phyloP scores from a whole-genome alignment of 1,284 basidiomycete species.

The Leccinum fallax region DNA sequence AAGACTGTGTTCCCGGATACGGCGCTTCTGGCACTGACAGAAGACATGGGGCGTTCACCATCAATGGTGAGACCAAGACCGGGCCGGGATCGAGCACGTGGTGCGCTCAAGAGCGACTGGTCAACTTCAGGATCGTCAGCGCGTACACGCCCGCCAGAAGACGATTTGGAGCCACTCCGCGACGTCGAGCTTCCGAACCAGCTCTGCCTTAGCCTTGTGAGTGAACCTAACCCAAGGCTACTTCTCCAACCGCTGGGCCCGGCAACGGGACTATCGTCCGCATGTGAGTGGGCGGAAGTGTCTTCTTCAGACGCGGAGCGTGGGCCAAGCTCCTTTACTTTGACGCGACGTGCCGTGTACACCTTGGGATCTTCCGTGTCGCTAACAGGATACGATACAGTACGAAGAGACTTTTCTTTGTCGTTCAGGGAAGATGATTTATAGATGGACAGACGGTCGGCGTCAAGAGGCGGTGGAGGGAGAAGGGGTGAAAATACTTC shows the following conservation, averaged over 20 bases:
- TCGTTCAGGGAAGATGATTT: constrained; percentile 33
- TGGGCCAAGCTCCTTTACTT: constrained; percentile 47
- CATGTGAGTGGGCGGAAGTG: constrained; percentile 24
- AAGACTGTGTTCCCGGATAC: constrained; percentile 57
- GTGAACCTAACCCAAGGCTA: constrained; percentile 43
- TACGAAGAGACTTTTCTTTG: constrained; percentile 37
- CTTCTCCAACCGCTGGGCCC: constrained; percentile 35
- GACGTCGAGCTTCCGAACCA: constrained; percentile 48
- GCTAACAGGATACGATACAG: constrained; percentile 40
- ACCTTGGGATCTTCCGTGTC: constrained; percentile 53
- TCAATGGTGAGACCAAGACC: constrained; percentile 39
- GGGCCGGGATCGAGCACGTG: constrained; percentile 23
- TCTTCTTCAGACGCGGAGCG: constrained; percentile 31
- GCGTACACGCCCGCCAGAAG: constrained; percentile 31
- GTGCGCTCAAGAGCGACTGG: constrained; percentile 35
- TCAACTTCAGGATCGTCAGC: constrained; percentile 50
- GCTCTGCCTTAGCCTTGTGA: constrained; percentile 50
- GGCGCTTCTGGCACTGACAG: constrained; percentile 53
- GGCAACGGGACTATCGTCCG: constrained; percentile 30
- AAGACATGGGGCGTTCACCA: constrained; percentile 55
- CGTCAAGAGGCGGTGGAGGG: constrained; percentile 42
- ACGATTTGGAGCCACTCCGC: constrained; percentile 41
- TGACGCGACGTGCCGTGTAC: constrained; percentile 61
- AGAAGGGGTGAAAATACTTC: constrained; percentile 40
- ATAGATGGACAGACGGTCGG: constrained; percentile 37